Evolutionary conservation across 108 stramenopile species (phyloP), one percentile per base, ranked within the genome.

Genomic region (Thalassiosira profunda): DNA sequence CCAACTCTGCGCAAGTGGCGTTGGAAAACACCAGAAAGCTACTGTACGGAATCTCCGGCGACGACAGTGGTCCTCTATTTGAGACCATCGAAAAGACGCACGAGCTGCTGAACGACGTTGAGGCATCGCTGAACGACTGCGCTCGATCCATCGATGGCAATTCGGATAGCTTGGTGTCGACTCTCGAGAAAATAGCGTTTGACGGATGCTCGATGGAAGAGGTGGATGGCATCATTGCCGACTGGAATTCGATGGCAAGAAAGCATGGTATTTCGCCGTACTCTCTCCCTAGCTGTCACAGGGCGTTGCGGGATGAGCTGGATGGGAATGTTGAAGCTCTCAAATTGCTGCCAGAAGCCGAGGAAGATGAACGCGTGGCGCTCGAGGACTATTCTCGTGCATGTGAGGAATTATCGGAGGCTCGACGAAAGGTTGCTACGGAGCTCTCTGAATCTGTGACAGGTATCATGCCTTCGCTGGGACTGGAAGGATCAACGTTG

Each of bases 211-310:
- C 85, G 30, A 31, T 80, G 35, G 92, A 93, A 48, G 80, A 74
- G n/a, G 29, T 93, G 23, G 79, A 83, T 42, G 70, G 55, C 14
- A 70, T 85, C 35, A 61, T 93, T 54, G 67, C 81, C 8, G 92
- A 93, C 63, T 93, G 92, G 92, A 89, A 85, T 73, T 64, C 76
- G 9, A 62, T 93, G 57, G 81, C 89, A 20, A 70, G 92, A 47
- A 93, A 93, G 49, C 92, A 93, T 72, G 89, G 86, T 1, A 79
- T 93, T 31, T 63, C 84, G 36, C 76, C 87, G 1, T 80, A 79
- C 38, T 44, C 59, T 12, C 57, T 93, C 12, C 88, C 89, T 28
- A 66, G 62, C 23, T 90, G 89, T 55, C 92, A 93, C 51, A 29
- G 54, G 15, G 61, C 85, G 0, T 55, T 93, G 58, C 58, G 79